Conservation (phyloP, 306 rosid genomes). For the Trifolium repens region DNA sequence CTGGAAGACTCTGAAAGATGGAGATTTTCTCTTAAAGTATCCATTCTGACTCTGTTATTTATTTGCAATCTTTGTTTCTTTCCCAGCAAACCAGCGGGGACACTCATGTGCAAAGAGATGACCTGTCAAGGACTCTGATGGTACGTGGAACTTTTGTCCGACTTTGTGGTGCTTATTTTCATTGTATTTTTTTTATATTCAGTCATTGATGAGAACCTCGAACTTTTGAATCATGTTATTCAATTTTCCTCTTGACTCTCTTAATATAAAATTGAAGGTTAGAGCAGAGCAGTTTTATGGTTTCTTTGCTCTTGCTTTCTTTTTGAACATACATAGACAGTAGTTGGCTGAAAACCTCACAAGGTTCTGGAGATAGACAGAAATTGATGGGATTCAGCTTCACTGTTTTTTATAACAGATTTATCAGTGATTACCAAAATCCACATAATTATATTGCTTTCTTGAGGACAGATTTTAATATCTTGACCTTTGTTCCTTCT, state of each 20-base stretch:
- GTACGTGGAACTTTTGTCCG: constrained; percentile 56
- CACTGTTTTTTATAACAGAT: not conserved
- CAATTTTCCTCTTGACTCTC: not conserved
- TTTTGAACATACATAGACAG: not conserved
- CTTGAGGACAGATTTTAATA: constrained; percentile 8
- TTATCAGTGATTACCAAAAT: constrained; percentile 10
- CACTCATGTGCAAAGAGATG: constrained; percentile 69
- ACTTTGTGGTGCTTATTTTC: constrained; percentile 25
- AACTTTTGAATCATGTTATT: constrained; percentile 1
- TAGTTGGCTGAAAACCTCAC: constrained; percentile 4
- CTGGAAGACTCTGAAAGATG: constrained; percentile 20
- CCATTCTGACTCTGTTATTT: constrained; percentile 36
- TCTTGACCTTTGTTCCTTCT: constrained; percentile 5
- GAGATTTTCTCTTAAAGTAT: constrained; percentile 27
- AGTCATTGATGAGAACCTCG: constrained; percentile 15
- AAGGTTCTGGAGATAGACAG: constrained; percentile 14
- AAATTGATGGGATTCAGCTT: constrained; percentile 23
- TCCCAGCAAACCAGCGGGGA: constrained; percentile 70
- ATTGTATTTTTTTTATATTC: constrained; percentile 26
- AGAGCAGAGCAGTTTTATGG: not conserved
- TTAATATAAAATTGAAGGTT: constrained; percentile 24
- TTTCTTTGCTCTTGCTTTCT: not conserved
- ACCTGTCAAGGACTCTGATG: constrained; percentile 82
- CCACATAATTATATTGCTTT: constrained; percentile 21
- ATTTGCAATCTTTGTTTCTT: constrained; percentile 41